Evolutionary conservation across 768 basidiomycete genomes (phyloP).

Genomic region (Paxillus involutus): DNA sequence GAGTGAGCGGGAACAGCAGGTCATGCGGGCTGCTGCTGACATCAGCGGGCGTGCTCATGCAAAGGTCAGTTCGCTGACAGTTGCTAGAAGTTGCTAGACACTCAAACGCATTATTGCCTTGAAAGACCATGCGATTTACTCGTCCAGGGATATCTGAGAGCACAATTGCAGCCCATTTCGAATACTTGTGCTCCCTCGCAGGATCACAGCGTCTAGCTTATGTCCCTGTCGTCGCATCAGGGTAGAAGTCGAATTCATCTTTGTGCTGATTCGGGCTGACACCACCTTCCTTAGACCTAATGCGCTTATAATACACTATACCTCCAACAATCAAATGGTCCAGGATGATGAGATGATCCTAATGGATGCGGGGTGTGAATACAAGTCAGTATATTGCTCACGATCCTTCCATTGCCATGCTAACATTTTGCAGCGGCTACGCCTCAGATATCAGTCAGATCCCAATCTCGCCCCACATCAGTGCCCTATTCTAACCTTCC

Average conservation of each 20-base stretch:
- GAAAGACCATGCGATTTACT: slow-evolving; percentile 82
- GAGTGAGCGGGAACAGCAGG: slow-evolving; percentile 67
- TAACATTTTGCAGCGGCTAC: slow-evolving; percentile 61
- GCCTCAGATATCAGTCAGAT: slow-evolving; percentile 88
- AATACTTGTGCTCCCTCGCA: slow-evolving; percentile 76
- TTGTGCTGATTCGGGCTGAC: slow-evolving; percentile 1
- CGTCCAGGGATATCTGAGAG: slow-evolving; percentile 56
- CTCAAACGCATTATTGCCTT: not conserved
- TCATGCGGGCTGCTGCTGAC: slow-evolving; percentile 86
- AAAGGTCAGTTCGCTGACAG: slow-evolving; percentile 49
- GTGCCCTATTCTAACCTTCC: slow-evolving; percentile 4
- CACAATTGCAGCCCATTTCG: slow-evolving; percentile 78
- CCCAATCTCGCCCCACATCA: not conserved
- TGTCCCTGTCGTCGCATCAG: slow-evolving; percentile 95
- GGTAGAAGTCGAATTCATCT: slow-evolving; percentile 43
- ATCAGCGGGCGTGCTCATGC: slow-evolving; percentile 86
- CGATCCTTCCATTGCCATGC: not conserved
- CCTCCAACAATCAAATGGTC: slow-evolving; percentile 81
- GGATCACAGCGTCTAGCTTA: slow-evolving; percentile 93
- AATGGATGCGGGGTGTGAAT: slow-evolving; percentile 92
- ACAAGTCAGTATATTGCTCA: slow-evolving; percentile 53
- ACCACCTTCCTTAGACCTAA: slow-evolving; percentile 57
- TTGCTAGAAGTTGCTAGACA: not conserved
- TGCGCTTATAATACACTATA: slow-evolving; percentile 92
- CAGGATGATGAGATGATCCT: slow-evolving; percentile 73